A percentile compares a stretch with the other conserved stretches of the same genome.
phyloP scores from a whole-genome alignment of 2,329 filamentous ascomycete species.

The Arthrobotrys conoides region DNA sequence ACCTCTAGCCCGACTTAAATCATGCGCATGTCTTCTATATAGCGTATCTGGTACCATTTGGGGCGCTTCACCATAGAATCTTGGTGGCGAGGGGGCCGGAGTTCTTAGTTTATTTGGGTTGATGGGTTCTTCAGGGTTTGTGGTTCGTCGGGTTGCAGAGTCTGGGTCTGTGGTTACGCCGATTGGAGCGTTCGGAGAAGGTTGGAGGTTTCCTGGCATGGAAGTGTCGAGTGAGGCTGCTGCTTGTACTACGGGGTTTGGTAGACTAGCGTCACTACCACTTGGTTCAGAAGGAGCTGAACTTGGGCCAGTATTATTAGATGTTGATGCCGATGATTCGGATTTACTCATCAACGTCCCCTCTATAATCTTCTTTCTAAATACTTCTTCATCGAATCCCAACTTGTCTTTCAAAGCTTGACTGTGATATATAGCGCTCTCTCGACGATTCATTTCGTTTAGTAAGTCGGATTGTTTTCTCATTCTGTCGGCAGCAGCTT shows the following conservation, averaged over 20 bases:
- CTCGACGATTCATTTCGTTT: slow-evolving; percentile 20
- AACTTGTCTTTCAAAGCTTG: not conserved
- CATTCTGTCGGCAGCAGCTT: slow-evolving; percentile 8
- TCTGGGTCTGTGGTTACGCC: not conserved
- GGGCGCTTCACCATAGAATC: not conserved
- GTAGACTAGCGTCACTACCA: not conserved
- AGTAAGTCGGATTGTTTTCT: slow-evolving; percentile 14
- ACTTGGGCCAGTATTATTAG: not conserved
- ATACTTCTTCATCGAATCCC: slow-evolving; percentile 27
- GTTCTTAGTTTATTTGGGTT: not conserved
- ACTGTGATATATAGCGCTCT: slow-evolving; percentile 10
- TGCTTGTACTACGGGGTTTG: no score
- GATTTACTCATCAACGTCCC: slow-evolving; percentile 14
- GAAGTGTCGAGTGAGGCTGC: not conserved
- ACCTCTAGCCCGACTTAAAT: not conserved
- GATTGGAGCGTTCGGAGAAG: not conserved
- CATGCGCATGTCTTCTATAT: not conserved
- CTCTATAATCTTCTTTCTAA: slow-evolving; percentile 23
- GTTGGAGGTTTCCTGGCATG: not conserved
- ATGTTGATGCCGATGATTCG: no score
- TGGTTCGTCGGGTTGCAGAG: not conserved
- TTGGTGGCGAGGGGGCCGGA: not conserved
- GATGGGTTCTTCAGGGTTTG: not conserved
- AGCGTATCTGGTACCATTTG: not conserved
- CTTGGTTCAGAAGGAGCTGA: not conserved